Conservation (phyloP, 2,329 filamentous ascomycete species). For the Trichoderma aggressivum region DNA sequence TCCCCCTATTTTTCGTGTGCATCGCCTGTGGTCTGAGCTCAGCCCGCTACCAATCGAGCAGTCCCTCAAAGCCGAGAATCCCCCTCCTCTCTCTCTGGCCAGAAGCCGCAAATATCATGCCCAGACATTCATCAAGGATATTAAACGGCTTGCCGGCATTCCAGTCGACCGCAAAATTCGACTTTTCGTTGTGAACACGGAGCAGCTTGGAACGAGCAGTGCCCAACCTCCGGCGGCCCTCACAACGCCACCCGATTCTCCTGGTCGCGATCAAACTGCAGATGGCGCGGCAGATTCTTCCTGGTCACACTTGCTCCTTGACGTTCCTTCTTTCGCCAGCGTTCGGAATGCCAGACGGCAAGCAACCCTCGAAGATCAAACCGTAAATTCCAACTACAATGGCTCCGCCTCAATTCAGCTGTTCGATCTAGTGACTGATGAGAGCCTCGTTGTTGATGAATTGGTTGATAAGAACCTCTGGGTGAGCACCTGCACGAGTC, state of each 20-base stretch:
- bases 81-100: conserved; percentile 62
- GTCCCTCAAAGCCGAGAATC: conserved; percentile 57
- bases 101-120: conserved; percentile 68
- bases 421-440: conserved; percentile 66
- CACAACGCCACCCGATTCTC: conserved; percentile 42
- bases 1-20: conserved; percentile 79
- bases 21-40: conserved; percentile 67
- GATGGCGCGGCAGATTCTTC: conserved; percentile 26
- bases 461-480: conserved; percentile 56
- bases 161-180: conserved; percentile 70
- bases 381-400: conserved; percentile 72
- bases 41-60: conserved; percentile 57
- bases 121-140: conserved; percentile 70
- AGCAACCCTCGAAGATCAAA: conserved; percentile 55
- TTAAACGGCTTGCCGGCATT: conserved; percentile 67
- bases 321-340: conserved; percentile 52
- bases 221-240: conserved; percentile 36
- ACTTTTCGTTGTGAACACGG: conserved; percentile 63
- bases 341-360: conserved; percentile 28
- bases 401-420: conserved; percentile 64
- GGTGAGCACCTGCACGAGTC: conserved; percentile 49
- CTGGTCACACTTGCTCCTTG: conserved; percentile 44
- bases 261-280: conserved; percentile 28
- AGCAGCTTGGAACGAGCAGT: conserved; percentile 34
- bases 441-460: conserved; percentile 82